Evolutionary conservation across 768 basidiomycete species (phyloP), one percentile per base, ranked within the genome.

Genomic region (Mycena polygramma): DNA sequence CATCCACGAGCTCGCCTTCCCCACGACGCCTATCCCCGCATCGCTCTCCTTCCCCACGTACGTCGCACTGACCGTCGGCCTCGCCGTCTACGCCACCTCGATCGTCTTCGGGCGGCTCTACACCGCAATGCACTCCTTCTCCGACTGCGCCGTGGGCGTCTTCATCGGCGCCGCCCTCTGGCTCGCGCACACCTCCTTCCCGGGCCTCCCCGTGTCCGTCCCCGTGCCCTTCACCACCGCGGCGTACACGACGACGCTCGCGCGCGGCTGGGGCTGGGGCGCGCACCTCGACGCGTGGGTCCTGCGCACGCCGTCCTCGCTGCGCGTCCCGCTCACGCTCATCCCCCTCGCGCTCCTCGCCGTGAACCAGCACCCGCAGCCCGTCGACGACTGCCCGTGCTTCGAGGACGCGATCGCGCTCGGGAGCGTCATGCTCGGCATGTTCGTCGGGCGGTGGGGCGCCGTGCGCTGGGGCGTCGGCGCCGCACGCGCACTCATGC

Each of bases 331-430:
- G 9, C 76, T 88, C 45, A 85, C 87, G 13, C 79, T 90, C 51
- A 84, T 92, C 35, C 86, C 90, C 0, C 70, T 93, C n/a, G 90
- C 88, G 66, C 81, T 95, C 17, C 82, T 94, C 7, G 81, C 93
- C 22, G 91, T 97, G n/a, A 92, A 96, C 76, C 90, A 94, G 70
- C 95, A 97, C 76, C 96, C 97, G 0, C 93, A 97, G 73, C 97
- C 97, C 0, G 94, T 97, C 11, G 97, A 99, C 66, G 95, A 97
- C 75, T 98, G 97, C 74, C 97, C 97, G 2, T 98, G 97, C 80
- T 99, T 98, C 80, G 97, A 98, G 77, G 97, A 99, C 76, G 95
- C 97, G 4, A 97, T 98, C 59, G 96, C 97, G 0, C 92, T 96
- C 72, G 82, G 93, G n/a, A 91, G 94, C 30, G 96, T 96, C 49